These are phyloP conservation scores for Tephrocybe sp. DNA, from an alignment of 768 basidiomycete species.

Conservation along the genomic window DNA sequence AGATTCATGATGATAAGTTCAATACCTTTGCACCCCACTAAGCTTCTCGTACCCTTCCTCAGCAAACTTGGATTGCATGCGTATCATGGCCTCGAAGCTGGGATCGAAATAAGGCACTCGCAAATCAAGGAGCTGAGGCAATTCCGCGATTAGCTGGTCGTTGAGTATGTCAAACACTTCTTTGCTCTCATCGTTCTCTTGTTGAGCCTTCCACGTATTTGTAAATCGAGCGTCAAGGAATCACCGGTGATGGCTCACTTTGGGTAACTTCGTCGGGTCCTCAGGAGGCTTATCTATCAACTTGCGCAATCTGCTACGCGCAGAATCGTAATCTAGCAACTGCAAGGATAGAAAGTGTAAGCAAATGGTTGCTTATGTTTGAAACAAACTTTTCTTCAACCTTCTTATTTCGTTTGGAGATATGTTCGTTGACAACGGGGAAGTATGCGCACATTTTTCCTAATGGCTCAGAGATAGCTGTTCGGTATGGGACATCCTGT, in stretches of 20 bases:
- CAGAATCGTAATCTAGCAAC: conserved; percentile 95
- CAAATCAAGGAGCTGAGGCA: conserved; percentile 90
- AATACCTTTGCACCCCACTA: conserved; percentile 85
- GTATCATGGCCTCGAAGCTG: conserved; percentile 97
- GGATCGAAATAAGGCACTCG: conserved; percentile 98
- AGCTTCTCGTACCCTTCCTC: conserved; percentile 98
- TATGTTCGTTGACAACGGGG: conserved; percentile 90
- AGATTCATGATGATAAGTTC: conserved; percentile 7
- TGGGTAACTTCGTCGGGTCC: conserved; percentile 88
- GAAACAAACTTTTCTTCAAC: conserved; percentile 33
- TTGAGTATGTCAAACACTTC: conserved; percentile 94
- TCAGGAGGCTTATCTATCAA: conserved; percentile 89
- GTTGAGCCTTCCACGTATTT: conserved; percentile 79
- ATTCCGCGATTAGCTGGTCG: conserved; percentile 84
- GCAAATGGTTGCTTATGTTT: background rate
- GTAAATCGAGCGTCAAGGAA: background rate
- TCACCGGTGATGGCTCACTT: conserved; percentile 18
- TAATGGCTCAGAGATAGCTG: conserved; percentile 91
- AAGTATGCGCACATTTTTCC: conserved; percentile 97
- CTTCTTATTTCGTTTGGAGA: conserved; percentile 95
- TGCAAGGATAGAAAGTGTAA: background rate
- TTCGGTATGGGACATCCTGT: conserved; percentile 91
- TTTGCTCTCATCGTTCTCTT: conserved; percentile 92
- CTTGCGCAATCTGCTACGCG: conserved; percentile 87
- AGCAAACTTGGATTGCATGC: conserved; percentile 96